Base-by-base conservation (phyloP, 345 rosid species). In the Clausena lansium region DNA sequence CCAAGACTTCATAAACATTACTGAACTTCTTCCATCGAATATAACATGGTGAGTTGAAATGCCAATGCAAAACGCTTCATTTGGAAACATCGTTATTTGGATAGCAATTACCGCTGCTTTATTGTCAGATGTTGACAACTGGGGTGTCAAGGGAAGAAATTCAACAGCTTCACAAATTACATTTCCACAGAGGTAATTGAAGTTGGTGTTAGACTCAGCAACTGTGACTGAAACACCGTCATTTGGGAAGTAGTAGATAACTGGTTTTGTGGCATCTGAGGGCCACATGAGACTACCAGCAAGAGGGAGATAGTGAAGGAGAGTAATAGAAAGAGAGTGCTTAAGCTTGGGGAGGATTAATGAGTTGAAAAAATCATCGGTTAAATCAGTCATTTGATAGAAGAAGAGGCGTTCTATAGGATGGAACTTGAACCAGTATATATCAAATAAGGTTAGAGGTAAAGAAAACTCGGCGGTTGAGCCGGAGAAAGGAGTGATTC, bases 291-390 rank as follows among this genome's bases (percentile, higher is more conserved):
- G 28, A 69, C 6, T 65, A 50, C 87, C 84, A 4, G 83, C 36
- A 62, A 87, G 87, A 28, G 22, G 66, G 59, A 83, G 84, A 33
- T 58, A 83, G 61, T 73, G 71, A 27, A 33, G n/a, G 76, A 87
- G 90, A 67, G 77, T 68, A n/a, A 70, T 60, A 38, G 90, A 83
- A 32, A 85, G 78, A 17, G 84, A 83, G 52, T 57, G 80, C 52
- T 85, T 83, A 78, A 85, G 86, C n/a, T 78, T 83, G 2, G 84
- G 86, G 36, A 85, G 72, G 75, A 83, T 66, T n/a, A 77, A 75
- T 9, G 80, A 83, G 83, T 87, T 54, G 58, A 87, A 84, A 28
- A n/a, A 75, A 25, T 76, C 2, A 0, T 78, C 78, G 41, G 81
- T 76, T 75, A 76, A 70, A 20, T 76, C 24, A n/a, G 81, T 36